Evolutionary conservation across 805 yeast species (phyloP).

Genomic region (Phaffomyces antillensis): DNA sequence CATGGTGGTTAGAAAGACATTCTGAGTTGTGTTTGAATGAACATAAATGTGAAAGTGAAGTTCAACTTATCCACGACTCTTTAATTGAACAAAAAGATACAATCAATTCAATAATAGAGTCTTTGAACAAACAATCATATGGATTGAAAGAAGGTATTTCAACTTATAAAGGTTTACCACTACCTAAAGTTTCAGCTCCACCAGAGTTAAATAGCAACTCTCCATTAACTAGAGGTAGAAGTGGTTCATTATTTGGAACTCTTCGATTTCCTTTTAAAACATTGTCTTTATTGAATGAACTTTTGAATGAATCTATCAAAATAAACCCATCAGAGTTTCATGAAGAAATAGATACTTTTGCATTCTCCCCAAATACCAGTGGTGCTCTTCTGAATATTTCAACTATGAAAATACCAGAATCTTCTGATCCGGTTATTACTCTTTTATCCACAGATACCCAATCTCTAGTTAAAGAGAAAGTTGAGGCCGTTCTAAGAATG

Average conservation of each 20-base stretch:
- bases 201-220: conserved; percentile 17
- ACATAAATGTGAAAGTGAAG: conserved; percentile 72
- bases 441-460: conserved; percentile 63
- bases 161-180: conserved; percentile 54
- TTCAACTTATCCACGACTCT: conserved; percentile 68
- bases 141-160: conserved; percentile 4
- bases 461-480: conserved; percentile 50
- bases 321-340: conserved; percentile 66
- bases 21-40: conserved; percentile 82
- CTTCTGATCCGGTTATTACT: conserved; percentile 59
- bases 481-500: conserved; percentile 61
- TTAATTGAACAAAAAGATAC: conserved; percentile 61
- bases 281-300: conserved; percentile 47
- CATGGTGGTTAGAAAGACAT: conserved; percentile 95
- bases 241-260: conserved; percentile 33
- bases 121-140: conserved; percentile 20
- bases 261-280: conserved; percentile 57
- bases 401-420: conserved; percentile 35
- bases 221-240: conserved; percentile 29
- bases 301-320: conserved; percentile 67
- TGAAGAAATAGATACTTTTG: conserved; percentile 18
- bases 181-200: conserved; percentile 27
- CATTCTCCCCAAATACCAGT: conserved; percentile 56
- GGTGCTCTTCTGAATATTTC: conserved; percentile 41
- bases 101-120: conserved; percentile 32